phyloP scores from a whole-genome alignment of 1,139 yeast genomes.

The Meyerozyma elateridarum region DNA sequence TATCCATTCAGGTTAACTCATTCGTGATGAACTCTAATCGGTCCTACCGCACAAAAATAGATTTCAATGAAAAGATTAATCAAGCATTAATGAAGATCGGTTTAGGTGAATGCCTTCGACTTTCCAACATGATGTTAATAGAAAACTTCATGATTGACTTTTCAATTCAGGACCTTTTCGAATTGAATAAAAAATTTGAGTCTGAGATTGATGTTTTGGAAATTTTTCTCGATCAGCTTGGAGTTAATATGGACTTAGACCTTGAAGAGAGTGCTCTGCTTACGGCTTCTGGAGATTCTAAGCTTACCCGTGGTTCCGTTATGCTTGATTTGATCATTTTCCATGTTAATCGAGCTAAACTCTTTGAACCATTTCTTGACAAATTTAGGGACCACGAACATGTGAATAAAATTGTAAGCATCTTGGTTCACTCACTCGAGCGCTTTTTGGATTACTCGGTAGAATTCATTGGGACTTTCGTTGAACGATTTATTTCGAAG shows the following conservation, averaged over 20 bases:
- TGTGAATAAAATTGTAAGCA: slow-evolving; percentile 23
- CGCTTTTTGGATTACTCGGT: slow-evolving; percentile 34
- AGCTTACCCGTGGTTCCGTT: slow-evolving; percentile 32
- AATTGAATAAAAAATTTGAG: slow-evolving; percentile 37
- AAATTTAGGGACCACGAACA: slow-evolving; percentile 31
- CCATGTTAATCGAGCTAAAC: slow-evolving; percentile 46
- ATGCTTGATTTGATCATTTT: slow-evolving; percentile 42
- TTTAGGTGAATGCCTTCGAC: slow-evolving; percentile 44
- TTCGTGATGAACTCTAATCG: slow-evolving; percentile 20
- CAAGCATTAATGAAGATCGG: slow-evolving; percentile 39
- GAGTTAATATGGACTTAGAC: background rate
- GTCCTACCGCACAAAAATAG: slow-evolving; percentile 14
- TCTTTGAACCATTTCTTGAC: slow-evolving; percentile 48
- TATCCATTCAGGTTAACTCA: slow-evolving; percentile 45
- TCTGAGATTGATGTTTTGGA: slow-evolving; percentile 36
- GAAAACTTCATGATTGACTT: slow-evolving; percentile 49
- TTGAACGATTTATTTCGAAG: slow-evolving; percentile 17
- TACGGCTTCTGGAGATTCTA: background rate
- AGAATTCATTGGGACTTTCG: slow-evolving; percentile 22
- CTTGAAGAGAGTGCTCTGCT: background rate
- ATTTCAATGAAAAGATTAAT: slow-evolving; percentile 22
- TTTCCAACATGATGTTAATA: slow-evolving; percentile 47
- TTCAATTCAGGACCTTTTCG: slow-evolving; percentile 32
- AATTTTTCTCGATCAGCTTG: slow-evolving; percentile 12
- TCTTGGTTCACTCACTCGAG: slow-evolving; percentile 32